Percentiles rank a stretch among this genome's conserved stretches.
Evolutionary conservation across 306 rosid genomes (phyloP).

Genomic region (Trichosanthes truncata): DNA sequence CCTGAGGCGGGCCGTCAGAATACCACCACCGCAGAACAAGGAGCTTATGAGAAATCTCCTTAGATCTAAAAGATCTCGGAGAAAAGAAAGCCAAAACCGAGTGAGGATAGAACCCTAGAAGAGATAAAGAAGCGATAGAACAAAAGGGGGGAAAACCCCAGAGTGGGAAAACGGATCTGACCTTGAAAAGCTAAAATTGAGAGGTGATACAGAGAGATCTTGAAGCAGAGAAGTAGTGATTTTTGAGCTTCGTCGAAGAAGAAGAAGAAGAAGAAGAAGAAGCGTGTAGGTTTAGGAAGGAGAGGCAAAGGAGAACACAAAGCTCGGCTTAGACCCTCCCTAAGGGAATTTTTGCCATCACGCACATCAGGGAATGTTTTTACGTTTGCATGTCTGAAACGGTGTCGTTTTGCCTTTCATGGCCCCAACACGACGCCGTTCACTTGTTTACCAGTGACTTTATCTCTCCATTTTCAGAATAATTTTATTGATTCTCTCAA

Average conservation of each 20-base stretch:
- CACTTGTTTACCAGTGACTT: neutral
- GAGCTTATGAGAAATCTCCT: neutral
- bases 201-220: slow-evolving; percentile 31
- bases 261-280: neutral
- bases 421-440: neutral
- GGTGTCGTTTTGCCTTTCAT: neutral
- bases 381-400: too few relatives aligned
- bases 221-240: neutral
- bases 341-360: neutral
- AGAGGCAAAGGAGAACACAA: neutral
- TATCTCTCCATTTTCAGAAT: neutral
- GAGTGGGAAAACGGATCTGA: slow-evolving; percentile 27
- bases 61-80: slow-evolving; percentile 43
- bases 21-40: neutral
- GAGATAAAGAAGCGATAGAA: slow-evolving; percentile 2
- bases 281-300: slow-evolving; percentile 35
- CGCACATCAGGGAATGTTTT: too few relatives aligned
- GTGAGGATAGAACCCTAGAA: slow-evolving; percentile 27
- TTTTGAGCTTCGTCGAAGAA: slow-evolving; percentile 12
- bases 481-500: neutral
- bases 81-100: neutral
- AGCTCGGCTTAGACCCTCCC: neutral
- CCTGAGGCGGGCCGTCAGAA: slow-evolving; percentile 24
- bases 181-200: slow-evolving; percentile 25
- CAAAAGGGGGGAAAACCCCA: neutral